Conservation (phyloP, 768 basidiomycete species). For the Boletus sensibilis region DNA sequence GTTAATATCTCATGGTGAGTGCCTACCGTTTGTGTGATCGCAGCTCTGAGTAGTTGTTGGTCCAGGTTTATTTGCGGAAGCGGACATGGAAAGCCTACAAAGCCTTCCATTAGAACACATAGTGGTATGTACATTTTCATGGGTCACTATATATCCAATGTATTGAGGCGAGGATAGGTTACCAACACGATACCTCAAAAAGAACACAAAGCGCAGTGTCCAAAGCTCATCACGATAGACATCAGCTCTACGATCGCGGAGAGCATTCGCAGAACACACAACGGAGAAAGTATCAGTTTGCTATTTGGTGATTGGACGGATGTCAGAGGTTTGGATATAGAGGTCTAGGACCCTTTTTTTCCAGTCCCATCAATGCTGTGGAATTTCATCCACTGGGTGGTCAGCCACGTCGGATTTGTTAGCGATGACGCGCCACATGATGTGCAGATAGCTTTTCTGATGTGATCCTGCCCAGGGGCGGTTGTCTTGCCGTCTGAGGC, state of each 20-base stretch:
- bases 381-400: not conserved
- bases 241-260: slow-evolving; percentile 91
- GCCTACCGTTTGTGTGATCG: slow-evolving; percentile 1
- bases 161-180: slow-evolving; percentile 50
- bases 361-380: not conserved
- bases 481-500: too few species aligned
- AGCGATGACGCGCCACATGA: not conserved
- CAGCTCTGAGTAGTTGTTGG: slow-evolving; percentile 5
- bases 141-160: not conserved
- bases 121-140: slow-evolving; percentile 54
- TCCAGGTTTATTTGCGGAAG: slow-evolving; percentile 77
- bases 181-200: slow-evolving; percentile 94
- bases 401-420: not conserved
- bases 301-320: slow-evolving; percentile 85
- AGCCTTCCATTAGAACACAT: slow-evolving; percentile 78
- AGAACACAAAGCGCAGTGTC: slow-evolving; percentile 56
- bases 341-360: slow-evolving; percentile 10
- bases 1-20: slow-evolving; percentile 86
- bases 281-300: slow-evolving; percentile 88
- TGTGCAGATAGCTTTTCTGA: too few species aligned
- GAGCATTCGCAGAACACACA: slow-evolving; percentile 92
- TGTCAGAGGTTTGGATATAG: slow-evolving; percentile 31
- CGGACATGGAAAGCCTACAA: slow-evolving; percentile 64
- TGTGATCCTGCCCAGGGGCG: too few species aligned
- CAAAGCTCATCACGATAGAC: slow-evolving; percentile 87